Evolutionary conservation across 306 rosid species (phyloP), one percentile per base, ranked within the genome.

Genomic region (Chamaecrista fasciculata): DNA sequence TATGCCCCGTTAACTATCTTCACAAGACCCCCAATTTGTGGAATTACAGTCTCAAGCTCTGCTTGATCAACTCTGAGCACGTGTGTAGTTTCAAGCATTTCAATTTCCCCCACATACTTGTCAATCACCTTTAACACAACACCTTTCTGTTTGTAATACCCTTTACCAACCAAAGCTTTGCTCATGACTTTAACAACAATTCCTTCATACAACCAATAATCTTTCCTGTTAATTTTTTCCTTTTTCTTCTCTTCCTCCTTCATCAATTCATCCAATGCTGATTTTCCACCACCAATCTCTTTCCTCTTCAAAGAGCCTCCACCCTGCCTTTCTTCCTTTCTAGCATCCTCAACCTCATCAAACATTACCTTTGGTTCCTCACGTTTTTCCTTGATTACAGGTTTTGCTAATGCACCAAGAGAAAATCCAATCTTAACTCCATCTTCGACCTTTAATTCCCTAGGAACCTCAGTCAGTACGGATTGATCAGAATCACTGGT

Each of bases 11-110:
- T 94, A 23, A 90, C 94, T 43, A 94, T 82, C 84, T 82, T 88
- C n/a, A 94, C 94, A 21, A 86, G 85, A 9, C 94, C 83, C 43
- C 98, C 97, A 76, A 90, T 85, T 65, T 84, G 94, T 0, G 96
- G 98, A 69, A 93, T 93, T 78, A 93, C 98, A 2, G 96, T 88
- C 78, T 90, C 97, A 24, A 93, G 91, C 82, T 90, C 97, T 51
- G 65, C 78, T 65, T 93, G 97, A 69, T 90, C 98, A 64, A 93
- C 91, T 81, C 96, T 85, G 61, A 93, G 87, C 57, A 93, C 96
- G 62, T 93, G 97, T 77, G 85, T 93, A 51, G 76, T 87, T 6
- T 90, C 94, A 5, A 90, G 78, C 86, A 90, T 93, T 66, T 93
- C 92, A 20, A 93, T 90, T 77, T 93, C 97, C 40, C 94, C 98